phyloP scores from a whole-genome alignment of 768 basidiomycete species.

The Termitomyces eurrhizus region DNA sequence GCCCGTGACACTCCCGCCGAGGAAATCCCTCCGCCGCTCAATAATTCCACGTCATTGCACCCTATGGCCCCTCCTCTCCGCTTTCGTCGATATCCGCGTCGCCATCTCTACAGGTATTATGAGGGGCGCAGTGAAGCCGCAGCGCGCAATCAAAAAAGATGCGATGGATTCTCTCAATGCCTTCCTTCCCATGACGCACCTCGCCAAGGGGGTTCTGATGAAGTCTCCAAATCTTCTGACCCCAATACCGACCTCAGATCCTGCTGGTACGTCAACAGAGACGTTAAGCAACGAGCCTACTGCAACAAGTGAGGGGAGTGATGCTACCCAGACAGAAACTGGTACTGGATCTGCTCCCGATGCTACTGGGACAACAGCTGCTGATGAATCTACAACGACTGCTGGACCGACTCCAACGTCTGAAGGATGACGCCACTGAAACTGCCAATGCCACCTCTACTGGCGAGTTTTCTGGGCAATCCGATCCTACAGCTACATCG shows the following conservation, averaged over 20 bases:
- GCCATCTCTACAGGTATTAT: constrained; percentile 22
- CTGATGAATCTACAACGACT: not conserved
- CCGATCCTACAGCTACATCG: not conserved
- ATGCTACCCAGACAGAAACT: not conserved
- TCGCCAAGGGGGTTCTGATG: not conserved
- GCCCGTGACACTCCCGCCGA: constrained; percentile 21
- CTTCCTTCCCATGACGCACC: not conserved
- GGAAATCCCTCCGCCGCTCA: not conserved
- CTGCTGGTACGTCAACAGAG: not conserved
- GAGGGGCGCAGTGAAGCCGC: constrained; percentile 20
- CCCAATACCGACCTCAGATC: not conserved
- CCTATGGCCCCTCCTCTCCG: not conserved
- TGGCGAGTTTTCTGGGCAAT: not conserved
- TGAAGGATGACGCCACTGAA: not conserved
- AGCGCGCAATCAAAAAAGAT: constrained; percentile 7
- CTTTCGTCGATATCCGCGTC: constrained; percentile 16
- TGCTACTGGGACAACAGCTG: not conserved
- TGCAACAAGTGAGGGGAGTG: not conserved
- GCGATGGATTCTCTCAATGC: not conserved
- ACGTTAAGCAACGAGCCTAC: not conserved
- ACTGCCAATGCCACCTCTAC: not conserved
- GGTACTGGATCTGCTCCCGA: not conserved
- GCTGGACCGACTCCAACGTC: constrained; percentile 1
- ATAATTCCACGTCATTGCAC: not conserved
- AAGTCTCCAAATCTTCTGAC: not conserved